Conservation (phyloP, 2,329 filamentous ascomycete species). For the Fusarium subtropicale region DNA sequence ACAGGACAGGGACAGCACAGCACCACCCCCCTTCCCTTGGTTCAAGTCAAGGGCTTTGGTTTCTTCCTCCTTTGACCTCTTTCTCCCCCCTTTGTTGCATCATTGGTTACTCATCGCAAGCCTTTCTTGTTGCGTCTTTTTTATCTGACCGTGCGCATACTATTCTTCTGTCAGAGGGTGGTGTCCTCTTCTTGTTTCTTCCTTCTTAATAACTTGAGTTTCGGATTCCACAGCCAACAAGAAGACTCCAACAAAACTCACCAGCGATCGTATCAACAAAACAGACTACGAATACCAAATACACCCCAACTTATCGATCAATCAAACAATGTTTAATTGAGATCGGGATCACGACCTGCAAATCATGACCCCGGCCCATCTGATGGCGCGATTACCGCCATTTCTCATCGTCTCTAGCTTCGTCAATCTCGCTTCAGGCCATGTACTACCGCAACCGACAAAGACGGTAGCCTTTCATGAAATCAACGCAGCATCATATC, state of each 20-base stretch:
- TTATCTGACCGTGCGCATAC: slow-evolving; percentile 16
- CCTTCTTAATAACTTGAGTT: slow-evolving; percentile 3
- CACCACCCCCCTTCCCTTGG: slow-evolving; percentile 21
- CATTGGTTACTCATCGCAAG: slow-evolving; percentile 16
- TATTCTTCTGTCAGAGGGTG: slow-evolving; percentile 18
- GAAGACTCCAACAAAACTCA: slow-evolving; percentile 6
- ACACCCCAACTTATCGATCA: slow-evolving; percentile 13
- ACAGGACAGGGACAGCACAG: background rate
- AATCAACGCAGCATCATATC: slow-evolving; percentile 56
- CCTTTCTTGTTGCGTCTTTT: slow-evolving; percentile 11
- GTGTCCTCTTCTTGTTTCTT: slow-evolving; percentile 14
- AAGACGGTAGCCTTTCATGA: slow-evolving; percentile 52
- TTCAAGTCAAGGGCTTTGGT: slow-evolving; percentile 25
- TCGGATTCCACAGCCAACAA: slow-evolving; percentile 8
- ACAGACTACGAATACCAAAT: background rate
- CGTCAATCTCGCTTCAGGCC: slow-evolving; percentile 50
- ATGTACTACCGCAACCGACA: slow-evolving; percentile 58
- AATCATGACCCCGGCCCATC: slow-evolving; percentile 46
- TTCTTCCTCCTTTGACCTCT: slow-evolving; percentile 31
- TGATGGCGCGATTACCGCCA: slow-evolving; percentile 53
- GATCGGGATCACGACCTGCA: slow-evolving; percentile 37
- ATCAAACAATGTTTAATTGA: slow-evolving; percentile 42
- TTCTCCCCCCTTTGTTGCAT: slow-evolving; percentile 32
- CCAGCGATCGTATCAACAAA: slow-evolving; percentile 8
- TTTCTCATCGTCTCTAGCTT: slow-evolving; percentile 52